Evolutionary conservation across 306 rosid species (phyloP).

Genomic region (Quercus cerris): DNA sequence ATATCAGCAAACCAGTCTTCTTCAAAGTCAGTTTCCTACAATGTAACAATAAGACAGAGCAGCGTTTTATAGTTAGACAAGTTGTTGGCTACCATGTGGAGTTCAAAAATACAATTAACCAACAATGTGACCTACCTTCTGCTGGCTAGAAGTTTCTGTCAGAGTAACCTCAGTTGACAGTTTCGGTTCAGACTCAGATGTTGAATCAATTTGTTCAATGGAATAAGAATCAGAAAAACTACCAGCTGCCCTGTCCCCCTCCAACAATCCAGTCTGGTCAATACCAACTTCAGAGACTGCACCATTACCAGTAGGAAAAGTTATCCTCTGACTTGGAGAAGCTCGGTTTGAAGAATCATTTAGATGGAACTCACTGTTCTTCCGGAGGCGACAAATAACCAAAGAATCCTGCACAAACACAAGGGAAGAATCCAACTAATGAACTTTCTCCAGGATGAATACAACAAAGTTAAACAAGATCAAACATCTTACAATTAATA

Average conservation of each 20-base stretch:
- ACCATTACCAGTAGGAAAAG: constrained; percentile 41
- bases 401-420: constrained; percentile 58
- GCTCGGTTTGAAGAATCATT: constrained; percentile 48
- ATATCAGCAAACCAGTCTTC: constrained; percentile 81
- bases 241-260: constrained; percentile 58
- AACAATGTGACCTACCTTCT: constrained; percentile 32
- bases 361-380: constrained; percentile 57
- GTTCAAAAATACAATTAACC: not conserved
- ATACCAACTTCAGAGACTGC: constrained; percentile 38
- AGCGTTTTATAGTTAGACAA: not conserved
- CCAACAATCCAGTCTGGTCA: constrained; percentile 17
- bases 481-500: not conserved
- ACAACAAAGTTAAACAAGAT: not conserved
- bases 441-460: not conserved
- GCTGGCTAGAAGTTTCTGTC: constrained; percentile 37
- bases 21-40: constrained; percentile 51
- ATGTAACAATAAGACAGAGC: not conserved
- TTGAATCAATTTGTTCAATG: constrained; percentile 61
- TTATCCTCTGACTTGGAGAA: constrained; percentile 41
- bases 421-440: not conserved
- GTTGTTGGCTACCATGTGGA: not conserved
- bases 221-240: constrained; percentile 70
- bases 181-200: constrained; percentile 51
- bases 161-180: constrained; percentile 33
- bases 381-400: constrained; percentile 87